These are phyloP conservation scores for Suillus sp. DNA, from an alignment of 768 basidiomycete species.

Conservation along the genomic window DNA sequence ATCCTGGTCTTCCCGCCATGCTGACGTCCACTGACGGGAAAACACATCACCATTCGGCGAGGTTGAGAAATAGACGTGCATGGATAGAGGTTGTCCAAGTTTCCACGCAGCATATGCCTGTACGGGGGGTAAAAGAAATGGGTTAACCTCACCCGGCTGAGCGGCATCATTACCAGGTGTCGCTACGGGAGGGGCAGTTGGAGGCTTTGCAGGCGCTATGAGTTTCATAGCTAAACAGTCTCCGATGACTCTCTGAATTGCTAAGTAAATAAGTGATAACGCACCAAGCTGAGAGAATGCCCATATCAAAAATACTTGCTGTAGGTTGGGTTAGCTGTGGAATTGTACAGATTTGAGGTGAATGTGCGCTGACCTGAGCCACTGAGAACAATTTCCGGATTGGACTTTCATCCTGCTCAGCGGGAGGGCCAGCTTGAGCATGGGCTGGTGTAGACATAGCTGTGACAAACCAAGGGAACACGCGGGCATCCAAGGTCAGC, in stretches of 20 bases:
- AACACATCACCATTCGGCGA: constrained; percentile 64
- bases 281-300: constrained; percentile 66
- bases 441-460: constrained; percentile 28
- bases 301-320: constrained; percentile 75
- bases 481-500: not conserved
- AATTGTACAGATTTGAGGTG: not conserved
- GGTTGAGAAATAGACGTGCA: constrained; percentile 76
- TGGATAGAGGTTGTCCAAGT: constrained; percentile 59
- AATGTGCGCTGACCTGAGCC: constrained; percentile 42
- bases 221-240: constrained; percentile 46
- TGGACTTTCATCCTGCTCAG: constrained; percentile 37
- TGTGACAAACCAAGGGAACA: constrained; percentile 8
- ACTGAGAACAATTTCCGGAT: constrained; percentile 39
- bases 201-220: constrained; percentile 38
- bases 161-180: constrained; percentile 25
- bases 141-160: constrained; percentile 40
- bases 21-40: constrained; percentile 51
- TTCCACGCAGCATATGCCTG: constrained; percentile 61
- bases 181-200: constrained; percentile 30
- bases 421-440: constrained; percentile 24
- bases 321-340: constrained; percentile 11
- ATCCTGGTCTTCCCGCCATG: constrained; percentile 48
- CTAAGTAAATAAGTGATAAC: constrained; percentile 21
- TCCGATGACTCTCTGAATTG: not conserved
- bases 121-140: constrained; percentile 54